Percentiles rank a stretch among this genome's conserved stretches.
Evolutionary conservation across 768 basidiomycete genomes (phyloP).

Genomic region (Omphalotus guepiniiformis): DNA sequence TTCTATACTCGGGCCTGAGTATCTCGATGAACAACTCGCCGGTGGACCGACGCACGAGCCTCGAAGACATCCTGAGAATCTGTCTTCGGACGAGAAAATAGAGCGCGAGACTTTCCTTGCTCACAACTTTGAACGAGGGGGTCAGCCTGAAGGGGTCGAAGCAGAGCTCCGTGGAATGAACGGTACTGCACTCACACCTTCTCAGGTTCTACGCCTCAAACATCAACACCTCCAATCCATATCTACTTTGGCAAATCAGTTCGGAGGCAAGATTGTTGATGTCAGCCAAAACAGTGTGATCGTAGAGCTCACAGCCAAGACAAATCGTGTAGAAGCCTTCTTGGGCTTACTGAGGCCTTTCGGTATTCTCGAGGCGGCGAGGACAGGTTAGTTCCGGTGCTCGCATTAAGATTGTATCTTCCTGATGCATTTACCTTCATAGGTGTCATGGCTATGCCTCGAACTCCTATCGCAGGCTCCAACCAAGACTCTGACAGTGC

Average conservation of each 20-base stretch:
- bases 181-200: conserved; percentile 55
- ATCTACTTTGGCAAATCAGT: conserved; percentile 77
- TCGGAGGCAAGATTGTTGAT: conserved; percentile 91
- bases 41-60: conserved; percentile 85
- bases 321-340: conserved; percentile 88
- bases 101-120: conserved; percentile 72
- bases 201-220: conserved; percentile 83
- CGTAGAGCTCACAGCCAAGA: conserved; percentile 93
- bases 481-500: conserved; percentile 54
- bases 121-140: conserved; percentile 70
- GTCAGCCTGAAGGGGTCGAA: conserved; percentile 27
- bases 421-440: conserved; percentile 5
- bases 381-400: conserved; percentile 64
- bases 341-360: conserved; percentile 88
- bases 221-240: conserved; percentile 90
- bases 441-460: conserved; percentile 98
- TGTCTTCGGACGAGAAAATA: conserved; percentile 38
- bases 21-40: conserved; percentile 85
- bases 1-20: conserved; percentile 96
- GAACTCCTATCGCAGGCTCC: conserved; percentile 72
- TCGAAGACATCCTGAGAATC: conserved; percentile 33
- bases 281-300: conserved; percentile 94
- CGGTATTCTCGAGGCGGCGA: conserved; percentile 91
- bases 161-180: conserved; percentile 18
- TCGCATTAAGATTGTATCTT: conserved; percentile 5